phyloP scores from a whole-genome alignment of 768 basidiomycete genomes.

The Plicaturopsis crispa region DNA sequence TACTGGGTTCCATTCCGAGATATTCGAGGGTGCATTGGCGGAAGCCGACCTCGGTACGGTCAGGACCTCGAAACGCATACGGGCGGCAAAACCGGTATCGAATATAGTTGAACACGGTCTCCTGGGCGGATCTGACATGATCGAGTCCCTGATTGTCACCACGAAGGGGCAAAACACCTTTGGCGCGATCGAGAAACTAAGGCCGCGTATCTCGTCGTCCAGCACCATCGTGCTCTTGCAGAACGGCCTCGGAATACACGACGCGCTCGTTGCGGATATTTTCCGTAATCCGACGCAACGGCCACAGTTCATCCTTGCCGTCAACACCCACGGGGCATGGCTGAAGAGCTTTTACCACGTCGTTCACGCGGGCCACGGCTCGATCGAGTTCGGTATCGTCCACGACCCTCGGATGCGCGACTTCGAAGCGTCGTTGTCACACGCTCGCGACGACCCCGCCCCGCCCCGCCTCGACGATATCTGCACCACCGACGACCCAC shows the following conservation, averaged over 20 bases:
- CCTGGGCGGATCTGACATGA: constrained; percentile 17
- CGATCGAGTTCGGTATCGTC: constrained; percentile 72
- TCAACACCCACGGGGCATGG: constrained; percentile 77
- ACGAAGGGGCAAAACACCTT: constrained; percentile 70
- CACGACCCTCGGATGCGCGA: constrained; percentile 58
- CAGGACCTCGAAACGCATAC: constrained; percentile 11
- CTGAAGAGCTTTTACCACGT: constrained; percentile 42
- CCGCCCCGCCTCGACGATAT: constrained; percentile 43
- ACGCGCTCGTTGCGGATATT: constrained; percentile 54
- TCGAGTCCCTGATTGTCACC: constrained; percentile 77
- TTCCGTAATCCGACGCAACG: constrained; percentile 69
- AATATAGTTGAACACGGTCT: constrained; percentile 1
- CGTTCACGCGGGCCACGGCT: constrained; percentile 65
- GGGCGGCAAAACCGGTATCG: constrained; percentile 8
- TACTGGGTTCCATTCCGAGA: constrained; percentile 42
- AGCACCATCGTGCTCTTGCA: constrained; percentile 90
- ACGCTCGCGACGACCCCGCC: constrained; percentile 24
- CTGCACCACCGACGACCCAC: constrained; percentile 22
- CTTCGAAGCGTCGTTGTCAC: constrained; percentile 54
- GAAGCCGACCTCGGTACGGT: constrained; percentile 15
- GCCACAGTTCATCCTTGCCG: constrained; percentile 81
- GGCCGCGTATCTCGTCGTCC: constrained; percentile 50
- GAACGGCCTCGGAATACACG: constrained; percentile 92
- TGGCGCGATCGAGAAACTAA: constrained; percentile 46
- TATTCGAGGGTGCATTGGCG: constrained; percentile 25